phyloP scores from a whole-genome alignment of 805 yeast species.

The Jamesozyma rosinii region DNA sequence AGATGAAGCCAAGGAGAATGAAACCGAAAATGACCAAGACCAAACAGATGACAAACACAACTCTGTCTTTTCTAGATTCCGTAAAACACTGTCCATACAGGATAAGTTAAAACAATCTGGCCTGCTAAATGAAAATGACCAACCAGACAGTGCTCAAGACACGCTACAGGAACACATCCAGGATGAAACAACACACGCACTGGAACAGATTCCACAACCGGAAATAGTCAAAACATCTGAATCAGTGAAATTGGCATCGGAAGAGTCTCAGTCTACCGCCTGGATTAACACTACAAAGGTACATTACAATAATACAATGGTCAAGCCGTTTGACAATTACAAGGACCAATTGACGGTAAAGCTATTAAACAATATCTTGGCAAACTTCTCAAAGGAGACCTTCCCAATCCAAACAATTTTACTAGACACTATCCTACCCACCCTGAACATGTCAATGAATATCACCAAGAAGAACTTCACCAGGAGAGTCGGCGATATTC shows the following conservation, averaged over 20 bases:
- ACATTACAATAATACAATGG: constrained; percentile 22
- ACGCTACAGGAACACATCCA: no score
- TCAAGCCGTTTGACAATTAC: constrained; percentile 17
- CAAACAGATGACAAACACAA: constrained; percentile 34
- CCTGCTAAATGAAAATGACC: constrained; percentile 12
- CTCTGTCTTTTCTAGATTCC: constrained; percentile 45
- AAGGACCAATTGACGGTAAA: constrained; percentile 20
- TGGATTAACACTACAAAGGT: constrained; percentile 26
- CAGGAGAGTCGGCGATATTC: constrained; percentile 57
- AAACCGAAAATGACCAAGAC: background rate
- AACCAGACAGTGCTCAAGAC: constrained; percentile 18
- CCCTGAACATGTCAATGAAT: constrained; percentile 16
- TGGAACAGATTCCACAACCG: constrained; percentile 84
- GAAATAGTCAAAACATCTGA: constrained; percentile 31
- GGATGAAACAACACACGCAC: constrained; percentile 23
- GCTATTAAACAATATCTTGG: constrained; percentile 26
- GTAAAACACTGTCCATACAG: constrained; percentile 33
- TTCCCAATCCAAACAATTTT: constrained; percentile 30
- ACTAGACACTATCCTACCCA: constrained; percentile 22
- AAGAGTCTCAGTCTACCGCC: constrained; percentile 12
- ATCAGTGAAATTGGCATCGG: background rate
- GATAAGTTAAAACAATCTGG: constrained; percentile 14
- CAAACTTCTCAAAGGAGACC: constrained; percentile 19
- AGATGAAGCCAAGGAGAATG: background rate
- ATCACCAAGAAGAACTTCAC: constrained; percentile 36